Evolutionary conservation across 2,329 filamentous ascomycete species (phyloP), one percentile per base, ranked within the genome.

Genomic region (Aspergillus bombycis): DNA sequence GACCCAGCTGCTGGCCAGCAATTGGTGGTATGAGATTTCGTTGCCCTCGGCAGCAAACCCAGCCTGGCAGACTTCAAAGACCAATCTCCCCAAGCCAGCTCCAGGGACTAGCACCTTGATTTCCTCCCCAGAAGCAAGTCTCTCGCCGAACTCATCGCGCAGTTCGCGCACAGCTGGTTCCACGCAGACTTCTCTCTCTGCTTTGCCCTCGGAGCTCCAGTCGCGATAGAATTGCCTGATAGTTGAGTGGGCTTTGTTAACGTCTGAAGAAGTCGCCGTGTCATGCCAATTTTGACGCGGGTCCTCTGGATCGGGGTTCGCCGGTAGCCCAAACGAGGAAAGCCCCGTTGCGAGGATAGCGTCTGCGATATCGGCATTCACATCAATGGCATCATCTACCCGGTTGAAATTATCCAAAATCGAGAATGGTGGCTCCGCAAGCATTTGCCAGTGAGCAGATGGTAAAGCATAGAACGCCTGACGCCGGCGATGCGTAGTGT

Each of bases 11-110:
- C 92, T 96, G 1, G 93, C 93, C 62, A 98, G 84, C n/a, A 99
- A 86, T 76, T 97, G 93, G 77, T 99, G 95, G 74, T 96, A 98
- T 3, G 94, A 97, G 65, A 98, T 96, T 79, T 99, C 92, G 74
- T 97, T 98, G 32, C 94, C 94, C 77, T 97, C 93, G 0, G 88
- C 86, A 12, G 86, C 81, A 76, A 89, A 96, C 12, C 95, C 94
- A 1, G 81, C 82, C 32, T 81, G 81, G 74, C 90, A 93, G 16
- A 98, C 83, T 52, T 99, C 95, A 72, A 96, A 96, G 0, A 98
- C 92, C 2, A 98, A 82, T 16, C 95, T 86, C 3, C 93, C 95
- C 2, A 99, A 82, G 0, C 95, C 95, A 4, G 94, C 94, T 0
- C 95, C 95, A 0, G 95, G 95, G 0, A 98, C 89, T 0, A 99